Base-by-base conservation (phyloP, 148 eudicot species). In the Polygonum maritimum region DNA sequence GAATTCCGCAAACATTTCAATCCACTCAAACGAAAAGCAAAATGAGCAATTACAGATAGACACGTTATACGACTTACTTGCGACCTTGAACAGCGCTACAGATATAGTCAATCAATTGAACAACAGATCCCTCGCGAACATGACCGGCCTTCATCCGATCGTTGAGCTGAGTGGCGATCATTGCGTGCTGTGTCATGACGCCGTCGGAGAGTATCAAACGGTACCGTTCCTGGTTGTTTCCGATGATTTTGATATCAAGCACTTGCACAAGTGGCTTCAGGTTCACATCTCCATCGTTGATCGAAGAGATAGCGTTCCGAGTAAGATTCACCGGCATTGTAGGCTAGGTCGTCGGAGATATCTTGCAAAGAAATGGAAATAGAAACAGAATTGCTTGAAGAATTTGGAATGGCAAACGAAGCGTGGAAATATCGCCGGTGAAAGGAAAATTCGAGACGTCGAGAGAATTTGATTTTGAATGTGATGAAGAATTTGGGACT, bases 91-190 rank as follows among this genome's bases (percentile, higher is more conserved):
- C 87, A 45, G 75, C 77, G 81, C 88, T 96, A 55, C 94, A 92
- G 63, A 88, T 86, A 65, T 96, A 96, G 3, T 96, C 99, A 76
- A 91, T 80, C 83, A 96, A 84, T 87, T 96, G 99, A 79, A 96
- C 74, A 16, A 96, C 87, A 67, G 99, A 92, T 69, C 98, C 94
- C 26, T 79, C 79, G 48, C 85, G 85, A 69, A 96, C 82, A 2
- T 19, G 78, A 40, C 90, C 86, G 41, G 86, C 47, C 76, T 84
- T 92, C 71, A 96, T 90, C 3, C 85, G 94, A 62, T 87, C 91
- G 40, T 92, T 96, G 76, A 96, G 98, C 85, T 92, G 99, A 78
- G 95, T 88, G 0, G 97, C 98, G 41, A 89, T 78, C 97, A 96
- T 90, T 0, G 97, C 99, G 41, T 86, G 87, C 74, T 85, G 89